These are phyloP conservation scores for Mycena latifolia DNA, from an alignment of 768 basidiomycete genomes.

Conservation along the genomic window DNA sequence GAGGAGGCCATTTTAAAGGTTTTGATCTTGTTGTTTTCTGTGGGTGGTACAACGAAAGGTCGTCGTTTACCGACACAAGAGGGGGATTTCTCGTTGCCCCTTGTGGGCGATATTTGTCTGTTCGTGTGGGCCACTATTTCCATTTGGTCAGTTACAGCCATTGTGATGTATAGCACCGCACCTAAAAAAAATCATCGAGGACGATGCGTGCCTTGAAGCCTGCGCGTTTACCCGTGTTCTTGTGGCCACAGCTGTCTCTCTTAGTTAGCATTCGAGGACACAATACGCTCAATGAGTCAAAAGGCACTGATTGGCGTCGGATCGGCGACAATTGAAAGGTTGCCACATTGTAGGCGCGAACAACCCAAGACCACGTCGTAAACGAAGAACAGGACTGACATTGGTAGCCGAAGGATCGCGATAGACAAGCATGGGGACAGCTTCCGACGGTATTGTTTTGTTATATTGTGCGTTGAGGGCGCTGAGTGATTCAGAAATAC, in stretches of 20 bases:
- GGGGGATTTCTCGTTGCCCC: constrained; percentile 15
- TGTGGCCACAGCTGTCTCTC: constrained; percentile 12
- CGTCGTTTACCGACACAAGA: constrained; percentile 19
- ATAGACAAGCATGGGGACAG: background rate
- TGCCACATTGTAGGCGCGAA: constrained; percentile 1
- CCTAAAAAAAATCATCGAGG: constrained; percentile 3
- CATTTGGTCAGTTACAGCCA: constrained; percentile 24
- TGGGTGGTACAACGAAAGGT: constrained; percentile 25
- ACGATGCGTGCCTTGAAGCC: background rate
- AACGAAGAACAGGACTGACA: constrained; percentile 4
- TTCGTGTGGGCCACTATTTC: constrained; percentile 14
- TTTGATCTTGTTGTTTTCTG: constrained; percentile 25
- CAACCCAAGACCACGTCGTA: background rate
- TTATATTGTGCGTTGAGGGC: constrained; percentile 26
- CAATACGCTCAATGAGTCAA: background rate
- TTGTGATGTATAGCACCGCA: constrained; percentile 6
- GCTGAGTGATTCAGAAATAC: constrained; percentile 15
- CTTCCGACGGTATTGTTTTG: constrained; percentile 14
- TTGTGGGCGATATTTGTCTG: constrained; percentile 27
- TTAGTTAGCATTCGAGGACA: background rate
- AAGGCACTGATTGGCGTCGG: constrained; percentile 6
- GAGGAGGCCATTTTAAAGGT: constrained; percentile 28
- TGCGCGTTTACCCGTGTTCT: background rate
- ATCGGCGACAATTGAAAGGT: constrained; percentile 2
- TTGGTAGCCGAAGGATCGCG: background rate